Percentiles rank a stretch among this genome's conserved stretches.
Evolutionary conservation across 2,329 filamentous ascomycete genomes (phyloP).

Genomic region (Colletotrichum cuscutae): DNA sequence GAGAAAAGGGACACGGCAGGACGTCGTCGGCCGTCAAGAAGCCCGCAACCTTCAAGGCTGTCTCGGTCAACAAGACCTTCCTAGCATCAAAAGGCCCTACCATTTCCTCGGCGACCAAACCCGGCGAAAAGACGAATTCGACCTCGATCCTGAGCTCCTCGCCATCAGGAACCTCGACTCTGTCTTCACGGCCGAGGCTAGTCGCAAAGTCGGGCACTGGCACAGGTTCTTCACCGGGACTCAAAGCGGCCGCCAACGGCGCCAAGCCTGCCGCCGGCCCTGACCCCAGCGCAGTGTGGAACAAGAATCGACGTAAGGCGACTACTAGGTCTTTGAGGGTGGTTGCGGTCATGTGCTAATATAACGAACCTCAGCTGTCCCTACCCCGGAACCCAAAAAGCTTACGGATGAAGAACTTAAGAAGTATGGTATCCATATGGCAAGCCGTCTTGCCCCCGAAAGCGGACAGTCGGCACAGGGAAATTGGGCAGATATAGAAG

Average conservation of each 20-base stretch:
- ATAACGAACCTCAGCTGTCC: constrained; percentile 57
- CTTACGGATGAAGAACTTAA: constrained; percentile 89
- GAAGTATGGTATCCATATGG: constrained; percentile 87
- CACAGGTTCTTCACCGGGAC: constrained; percentile 60
- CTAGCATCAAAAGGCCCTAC: constrained; percentile 74
- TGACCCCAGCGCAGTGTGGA: constrained; percentile 83
- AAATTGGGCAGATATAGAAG: constrained; percentile 91
- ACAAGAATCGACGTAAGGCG: constrained; percentile 83
- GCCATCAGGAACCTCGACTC: constrained; percentile 55
- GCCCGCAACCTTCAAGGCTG: constrained; percentile 82
- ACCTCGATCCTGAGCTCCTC: constrained; percentile 56
- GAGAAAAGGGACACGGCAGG: constrained; percentile 68
- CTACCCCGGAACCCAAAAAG: constrained; percentile 79
- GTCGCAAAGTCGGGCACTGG: constrained; percentile 79
- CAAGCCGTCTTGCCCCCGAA: constrained; percentile 80
- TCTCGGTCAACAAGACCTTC: constrained; percentile 87
- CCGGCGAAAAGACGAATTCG: constrained; percentile 60
- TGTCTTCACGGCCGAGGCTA: constrained; percentile 74
- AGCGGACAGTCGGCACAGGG: constrained; percentile 75
- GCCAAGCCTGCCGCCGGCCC: constrained; percentile 70
- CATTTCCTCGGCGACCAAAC: constrained; percentile 57
- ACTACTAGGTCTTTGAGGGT: constrained; percentile 7
- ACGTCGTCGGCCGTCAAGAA: constrained; percentile 74
- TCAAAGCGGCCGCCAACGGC: constrained; percentile 60
- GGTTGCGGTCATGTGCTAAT: constrained; percentile 38